Percentiles rank a stretch among this genome's conserved stretches.
phyloP scores from a whole-genome alignment of 768 basidiomycete genomes.

The Coprinellus micaceus region DNA sequence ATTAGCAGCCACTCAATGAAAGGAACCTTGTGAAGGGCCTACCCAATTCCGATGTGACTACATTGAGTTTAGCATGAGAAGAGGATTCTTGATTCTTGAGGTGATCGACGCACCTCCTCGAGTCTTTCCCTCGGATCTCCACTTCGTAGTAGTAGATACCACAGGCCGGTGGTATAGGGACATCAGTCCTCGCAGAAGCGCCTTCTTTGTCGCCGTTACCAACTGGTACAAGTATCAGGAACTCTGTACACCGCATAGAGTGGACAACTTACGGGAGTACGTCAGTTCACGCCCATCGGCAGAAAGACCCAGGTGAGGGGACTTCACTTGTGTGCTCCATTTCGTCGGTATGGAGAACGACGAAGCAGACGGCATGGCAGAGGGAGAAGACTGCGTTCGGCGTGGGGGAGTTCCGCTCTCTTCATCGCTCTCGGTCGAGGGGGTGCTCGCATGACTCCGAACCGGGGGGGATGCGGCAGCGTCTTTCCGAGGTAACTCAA shows the following conservation, averaged over 20 bases:
- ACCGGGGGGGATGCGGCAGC: constrained; percentile 22
- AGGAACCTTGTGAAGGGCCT: constrained; percentile 19
- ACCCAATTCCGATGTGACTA: constrained; percentile 84
- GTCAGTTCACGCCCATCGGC: constrained; percentile 70
- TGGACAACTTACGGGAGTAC: constrained; percentile 50
- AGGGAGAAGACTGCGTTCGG: constrained; percentile 12
- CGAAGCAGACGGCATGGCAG: constrained; percentile 35
- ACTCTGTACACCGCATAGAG: constrained; percentile 6
- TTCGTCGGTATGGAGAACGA: constrained; percentile 63
- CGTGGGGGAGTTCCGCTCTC: constrained; percentile 53
- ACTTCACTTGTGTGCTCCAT: constrained; percentile 72
- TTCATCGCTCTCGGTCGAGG: constrained; percentile 62
- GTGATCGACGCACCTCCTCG: constrained; percentile 59
- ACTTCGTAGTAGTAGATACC: constrained; percentile 97
- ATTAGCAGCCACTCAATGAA: background rate
- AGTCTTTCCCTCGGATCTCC: constrained; percentile 73
- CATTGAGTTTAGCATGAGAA: constrained; percentile 12
- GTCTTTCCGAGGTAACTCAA: constrained; percentile 34
- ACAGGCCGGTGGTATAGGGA: constrained; percentile 77
- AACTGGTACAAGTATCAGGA: constrained; percentile 38
- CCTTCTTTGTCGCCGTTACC: constrained; percentile 75
- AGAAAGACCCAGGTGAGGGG: constrained; percentile 56
- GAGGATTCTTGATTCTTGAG: constrained; percentile 6
- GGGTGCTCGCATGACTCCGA: constrained; percentile 31
- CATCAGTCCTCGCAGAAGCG: constrained; percentile 73